These are phyloP conservation scores for Heimioporus sp. DNA, from an alignment of 768 basidiomycete species.

Conservation along the genomic window DNA sequence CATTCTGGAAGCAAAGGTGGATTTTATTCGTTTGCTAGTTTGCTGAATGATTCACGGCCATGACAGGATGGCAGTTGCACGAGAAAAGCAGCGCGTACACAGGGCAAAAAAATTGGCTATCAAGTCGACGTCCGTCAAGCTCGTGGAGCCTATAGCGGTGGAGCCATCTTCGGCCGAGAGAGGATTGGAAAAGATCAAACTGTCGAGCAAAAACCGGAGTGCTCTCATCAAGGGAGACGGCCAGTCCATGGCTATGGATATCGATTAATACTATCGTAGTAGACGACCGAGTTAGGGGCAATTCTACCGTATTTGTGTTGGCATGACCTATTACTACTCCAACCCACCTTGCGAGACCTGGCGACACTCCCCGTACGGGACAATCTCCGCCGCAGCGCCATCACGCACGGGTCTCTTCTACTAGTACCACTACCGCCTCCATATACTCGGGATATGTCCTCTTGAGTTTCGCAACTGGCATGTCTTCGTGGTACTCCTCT, in stretches of 20 bases:
- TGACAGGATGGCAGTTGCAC: constrained; percentile 80
- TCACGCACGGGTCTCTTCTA: background rate
- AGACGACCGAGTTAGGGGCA: constrained; percentile 13
- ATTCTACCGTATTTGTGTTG: constrained; percentile 17
- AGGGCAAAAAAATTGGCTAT: constrained; percentile 62
- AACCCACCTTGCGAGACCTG: background rate
- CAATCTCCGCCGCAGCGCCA: constrained; percentile 2
- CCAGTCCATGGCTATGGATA: constrained; percentile 88
- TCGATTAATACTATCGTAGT: constrained; percentile 48
- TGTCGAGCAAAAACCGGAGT: constrained; percentile 57
- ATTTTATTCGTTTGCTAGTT: constrained; percentile 6
- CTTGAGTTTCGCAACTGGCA: constrained; percentile 22
- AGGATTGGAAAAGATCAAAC: constrained; percentile 77
- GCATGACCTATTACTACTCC: background rate
- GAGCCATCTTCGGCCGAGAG: constrained; percentile 45
- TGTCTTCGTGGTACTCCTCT: constrained; percentile 60
- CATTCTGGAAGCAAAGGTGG: constrained; percentile 93
- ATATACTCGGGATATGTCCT: constrained; percentile 14
- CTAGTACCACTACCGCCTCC: background rate
- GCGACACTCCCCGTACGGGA: constrained; percentile 1
- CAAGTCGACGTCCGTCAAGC: constrained; percentile 54
- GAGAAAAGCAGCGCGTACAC: constrained; percentile 73
- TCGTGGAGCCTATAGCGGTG: constrained; percentile 60
- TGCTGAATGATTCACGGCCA: background rate
- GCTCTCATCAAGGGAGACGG: constrained; percentile 83